Conservation (phyloP, 352 stramenopile species). For the Thraustochytrium sp. region DNA sequence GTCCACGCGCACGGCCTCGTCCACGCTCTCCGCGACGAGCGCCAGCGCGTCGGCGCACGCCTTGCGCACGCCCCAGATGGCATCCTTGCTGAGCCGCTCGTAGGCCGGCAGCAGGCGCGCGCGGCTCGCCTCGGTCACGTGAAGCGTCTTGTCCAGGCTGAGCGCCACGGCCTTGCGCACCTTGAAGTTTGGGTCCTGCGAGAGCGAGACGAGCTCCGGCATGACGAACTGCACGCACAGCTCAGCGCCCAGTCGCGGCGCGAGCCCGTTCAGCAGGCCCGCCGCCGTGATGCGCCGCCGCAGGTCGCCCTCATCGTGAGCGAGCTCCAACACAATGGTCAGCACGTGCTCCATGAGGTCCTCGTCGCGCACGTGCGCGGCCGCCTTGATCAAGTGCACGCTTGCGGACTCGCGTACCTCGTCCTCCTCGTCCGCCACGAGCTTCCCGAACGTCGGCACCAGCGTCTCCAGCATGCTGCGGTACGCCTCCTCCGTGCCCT, state of each 20-base stretch:
- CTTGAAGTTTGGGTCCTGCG: constrained; percentile 79
- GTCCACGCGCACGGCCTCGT: constrained; percentile 62
- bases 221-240: constrained; percentile 86
- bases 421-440: constrained; percentile 69
- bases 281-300: constrained; percentile 85
- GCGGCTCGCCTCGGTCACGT: constrained; percentile 59
- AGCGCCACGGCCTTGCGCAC: constrained; percentile 82
- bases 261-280: constrained; percentile 81
- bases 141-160: constrained; percentile 79
- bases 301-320: constrained; percentile 80
- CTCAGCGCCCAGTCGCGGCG: constrained; percentile 70
- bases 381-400: constrained; percentile 75
- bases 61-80: constrained; percentile 87
- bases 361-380: constrained; percentile 67
- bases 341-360: constrained; percentile 82
- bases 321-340: constrained; percentile 81
- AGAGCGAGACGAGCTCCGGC: constrained; percentile 72
- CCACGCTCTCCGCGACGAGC: constrained; percentile 71
- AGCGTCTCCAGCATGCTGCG: constrained; percentile 67
- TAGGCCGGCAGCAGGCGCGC: constrained; percentile 81
- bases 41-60: constrained; percentile 82
- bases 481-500: constrained; percentile 60
- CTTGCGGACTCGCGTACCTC: constrained; percentile 75
- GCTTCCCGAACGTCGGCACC: constrained; percentile 63
- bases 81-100: constrained; percentile 76